Conservation (phyloP, 176 grass and related monocot genomes). For the Carex kokanica region DNA sequence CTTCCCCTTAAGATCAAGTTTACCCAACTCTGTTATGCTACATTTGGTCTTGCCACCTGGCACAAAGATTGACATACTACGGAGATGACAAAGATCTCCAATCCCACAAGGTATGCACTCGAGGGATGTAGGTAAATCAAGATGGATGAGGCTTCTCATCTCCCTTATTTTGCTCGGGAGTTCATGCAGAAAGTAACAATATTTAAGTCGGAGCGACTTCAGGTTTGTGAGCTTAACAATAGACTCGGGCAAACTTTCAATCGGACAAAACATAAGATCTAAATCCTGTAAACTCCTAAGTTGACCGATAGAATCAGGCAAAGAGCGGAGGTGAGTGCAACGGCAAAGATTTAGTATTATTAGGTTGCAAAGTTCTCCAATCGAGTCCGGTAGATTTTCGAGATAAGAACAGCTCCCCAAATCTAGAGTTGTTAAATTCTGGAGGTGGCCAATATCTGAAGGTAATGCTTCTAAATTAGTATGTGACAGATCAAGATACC, state of each 20-base stretch:
- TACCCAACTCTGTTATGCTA: neutral
- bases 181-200: neutral
- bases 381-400: neutral
- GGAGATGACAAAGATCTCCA: neutral
- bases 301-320: neutral
- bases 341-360: neutral
- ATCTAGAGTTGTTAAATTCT: neutral
- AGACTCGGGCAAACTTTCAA: neutral
- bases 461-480: neutral
- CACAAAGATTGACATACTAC: neutral
- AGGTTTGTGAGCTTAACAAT: neutral
- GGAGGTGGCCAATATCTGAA: neutral
- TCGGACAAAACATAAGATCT: neutral
- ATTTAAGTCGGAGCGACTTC: neutral
- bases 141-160: neutral
- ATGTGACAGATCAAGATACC: neutral
- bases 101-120: neutral
- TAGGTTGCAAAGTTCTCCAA: neutral
- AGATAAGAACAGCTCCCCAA: neutral
- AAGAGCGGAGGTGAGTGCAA: neutral
- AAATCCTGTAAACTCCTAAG: neutral
- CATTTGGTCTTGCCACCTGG: constrained; percentile 1
- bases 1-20: neutral
- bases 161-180: neutral
- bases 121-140: neutral